Conservation (phyloP, 2,329 filamentous ascomycete species). For the Emmonsiellopsis sp. region DNA sequence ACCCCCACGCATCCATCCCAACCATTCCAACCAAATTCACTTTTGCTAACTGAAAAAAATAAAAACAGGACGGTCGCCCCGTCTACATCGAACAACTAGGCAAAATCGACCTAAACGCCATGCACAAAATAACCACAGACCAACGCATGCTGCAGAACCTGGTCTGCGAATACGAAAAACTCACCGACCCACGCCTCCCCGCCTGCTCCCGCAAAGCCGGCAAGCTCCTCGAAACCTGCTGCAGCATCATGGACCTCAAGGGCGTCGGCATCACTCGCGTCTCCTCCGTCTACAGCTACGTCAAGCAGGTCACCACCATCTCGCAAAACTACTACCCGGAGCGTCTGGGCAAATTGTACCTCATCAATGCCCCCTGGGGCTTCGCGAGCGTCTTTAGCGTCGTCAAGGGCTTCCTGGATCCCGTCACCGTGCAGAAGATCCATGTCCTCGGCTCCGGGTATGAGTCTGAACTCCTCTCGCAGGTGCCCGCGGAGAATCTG, state of each 20-base stretch:
- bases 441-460: conserved; percentile 76
- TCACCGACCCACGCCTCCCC: conserved; percentile 84
- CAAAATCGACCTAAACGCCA: conserved; percentile 78
- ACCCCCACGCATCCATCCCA: too few relatives aligned
- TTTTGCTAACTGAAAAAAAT: not conserved
- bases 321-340: conserved; percentile 99
- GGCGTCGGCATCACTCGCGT: conserved; percentile 78
- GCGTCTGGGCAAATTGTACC: conserved; percentile 86
- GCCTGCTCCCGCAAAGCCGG: conserved; percentile 90
- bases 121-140: conserved; percentile 85
- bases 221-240: conserved; percentile 90
- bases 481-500: conserved; percentile 83
- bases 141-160: conserved; percentile 96
- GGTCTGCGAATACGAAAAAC: conserved; percentile 94
- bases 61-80: conserved; percentile 73
- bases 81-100: conserved; percentile 96
- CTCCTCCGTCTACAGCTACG: conserved; percentile 76
- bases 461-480: conserved; percentile 70
- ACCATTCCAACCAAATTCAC: not conserved
- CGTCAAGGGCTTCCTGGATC: conserved; percentile 90
- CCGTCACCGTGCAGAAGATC: conserved; percentile 94
- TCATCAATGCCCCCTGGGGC: conserved; percentile 97
- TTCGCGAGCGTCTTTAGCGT: conserved; percentile 79
- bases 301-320: conserved; percentile 74
- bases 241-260: conserved; percentile 97